Conservation (phyloP, 176 grass and related monocot species). For the Calamus simplicifolius region DNA sequence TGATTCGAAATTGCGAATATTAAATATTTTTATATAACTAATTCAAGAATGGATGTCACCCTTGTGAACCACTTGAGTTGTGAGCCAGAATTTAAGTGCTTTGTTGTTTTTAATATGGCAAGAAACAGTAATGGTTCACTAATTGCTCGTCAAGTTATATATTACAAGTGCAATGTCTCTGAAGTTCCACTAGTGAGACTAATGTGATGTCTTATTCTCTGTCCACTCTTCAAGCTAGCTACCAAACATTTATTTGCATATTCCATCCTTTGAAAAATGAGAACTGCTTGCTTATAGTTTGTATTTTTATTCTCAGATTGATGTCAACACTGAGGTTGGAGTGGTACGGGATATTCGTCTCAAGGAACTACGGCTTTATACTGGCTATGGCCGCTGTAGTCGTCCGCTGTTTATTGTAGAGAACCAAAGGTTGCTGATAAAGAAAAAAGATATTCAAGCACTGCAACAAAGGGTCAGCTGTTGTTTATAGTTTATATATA, state of each 20-base stretch:
- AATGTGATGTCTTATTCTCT: no score
- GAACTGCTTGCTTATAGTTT: constrained; percentile 10
- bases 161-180: no score
- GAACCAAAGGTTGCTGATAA: constrained; percentile 85
- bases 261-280: neutral
- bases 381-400: constrained; percentile 96
- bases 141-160: no score
- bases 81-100: no score
- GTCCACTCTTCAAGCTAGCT: no score
- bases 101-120: no score
- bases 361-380: constrained; percentile 91
- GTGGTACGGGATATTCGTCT: constrained; percentile 93
- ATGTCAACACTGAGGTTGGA: constrained; percentile 98
- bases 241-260: neutral
- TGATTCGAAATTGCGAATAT: no score
- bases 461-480: constrained; percentile 83
- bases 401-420: constrained; percentile 95
- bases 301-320: constrained; percentile 49
- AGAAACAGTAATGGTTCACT: no score
- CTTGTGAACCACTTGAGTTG: no score
- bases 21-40: no score
- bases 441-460: constrained; percentile 71
- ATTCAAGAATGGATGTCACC: no score
- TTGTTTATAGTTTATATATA: neutral
- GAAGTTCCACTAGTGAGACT: no score